phyloP scores from a whole-genome alignment of 1,139 yeast species.

The Debaryomycetaceae sp. region DNA sequence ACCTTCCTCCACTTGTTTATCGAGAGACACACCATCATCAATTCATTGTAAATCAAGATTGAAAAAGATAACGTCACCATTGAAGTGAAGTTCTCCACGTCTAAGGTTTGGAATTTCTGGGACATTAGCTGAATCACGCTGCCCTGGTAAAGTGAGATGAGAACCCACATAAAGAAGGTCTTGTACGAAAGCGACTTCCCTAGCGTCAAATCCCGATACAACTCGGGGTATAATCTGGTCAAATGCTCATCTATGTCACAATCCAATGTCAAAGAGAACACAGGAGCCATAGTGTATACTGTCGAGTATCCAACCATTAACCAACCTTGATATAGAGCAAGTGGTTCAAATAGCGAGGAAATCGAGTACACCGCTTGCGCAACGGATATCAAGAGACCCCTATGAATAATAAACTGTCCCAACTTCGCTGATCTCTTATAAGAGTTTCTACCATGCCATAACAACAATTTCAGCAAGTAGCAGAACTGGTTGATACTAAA shows the following conservation, averaged over 20 bases:
- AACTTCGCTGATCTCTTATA: slow-evolving; percentile 93
- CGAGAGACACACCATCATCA: slow-evolving; percentile 90
- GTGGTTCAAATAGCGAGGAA: slow-evolving; percentile 83
- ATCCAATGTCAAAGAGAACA: slow-evolving; percentile 87
- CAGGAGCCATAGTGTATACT: slow-evolving; percentile 97
- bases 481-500: slow-evolving; percentile 92
- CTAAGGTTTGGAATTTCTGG: slow-evolving; percentile 70
- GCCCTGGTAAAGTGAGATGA: slow-evolving; percentile 87
- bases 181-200: slow-evolving; percentile 83
- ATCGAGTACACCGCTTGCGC: slow-evolving; percentile 94
- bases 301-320: slow-evolving; percentile 99
- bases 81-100: slow-evolving; percentile 49
- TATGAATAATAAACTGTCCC: slow-evolving; percentile 93
- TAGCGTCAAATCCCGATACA: slow-evolving; percentile 85
- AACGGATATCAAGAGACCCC: slow-evolving; percentile 92
- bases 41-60: slow-evolving; percentile 76
- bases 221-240: slow-evolving; percentile 89
- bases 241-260: slow-evolving; percentile 88
- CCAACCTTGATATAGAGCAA: slow-evolving; percentile 94
- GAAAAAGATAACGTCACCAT: slow-evolving; percentile 87
- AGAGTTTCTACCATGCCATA: slow-evolving; percentile 98
- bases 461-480: slow-evolving; percentile 74
- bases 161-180: slow-evolving; percentile 90
- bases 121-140: slow-evolving; percentile 73
- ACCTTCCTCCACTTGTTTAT: slow-evolving; percentile 84